These are phyloP conservation scores for Pogostemon cablin DNA, from an alignment of 257 asterid species.

Conservation along the genomic window DNA sequence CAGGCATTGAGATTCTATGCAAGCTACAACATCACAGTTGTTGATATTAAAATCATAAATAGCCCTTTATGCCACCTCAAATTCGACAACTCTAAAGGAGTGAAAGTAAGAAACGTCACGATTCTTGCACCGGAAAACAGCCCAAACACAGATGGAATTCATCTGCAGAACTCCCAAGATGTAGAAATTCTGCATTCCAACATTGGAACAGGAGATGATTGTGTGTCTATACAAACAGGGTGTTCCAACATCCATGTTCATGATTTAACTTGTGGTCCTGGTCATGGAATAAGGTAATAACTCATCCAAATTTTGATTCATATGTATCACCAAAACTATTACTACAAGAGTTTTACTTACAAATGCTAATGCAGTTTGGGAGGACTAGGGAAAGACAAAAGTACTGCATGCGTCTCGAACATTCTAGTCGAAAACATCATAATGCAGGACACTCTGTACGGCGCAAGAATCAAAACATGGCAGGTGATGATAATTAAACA, in stretches of 20 bases:
- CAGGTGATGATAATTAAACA: constrained; percentile 46
- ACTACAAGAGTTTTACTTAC: background rate
- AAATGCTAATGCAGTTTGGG: constrained; percentile 57
- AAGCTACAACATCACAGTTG: constrained; percentile 56
- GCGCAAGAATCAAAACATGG: constrained; percentile 93
- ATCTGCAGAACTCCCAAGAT: constrained; percentile 78
- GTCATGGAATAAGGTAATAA: constrained; percentile 86
- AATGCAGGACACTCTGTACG: constrained; percentile 65
- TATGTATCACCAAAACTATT: background rate
- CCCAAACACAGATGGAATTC: constrained; percentile 88
- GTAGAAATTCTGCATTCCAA: constrained; percentile 68
- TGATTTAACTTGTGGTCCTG: constrained; percentile 82
- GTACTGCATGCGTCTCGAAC: constrained; percentile 74
- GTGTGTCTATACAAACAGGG: constrained; percentile 88
- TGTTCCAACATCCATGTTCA: constrained; percentile 70
- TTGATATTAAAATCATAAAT: constrained; percentile 53
- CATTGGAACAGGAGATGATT: constrained; percentile 85
- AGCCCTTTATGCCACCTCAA: constrained; percentile 85
- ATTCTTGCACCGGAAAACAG: constrained; percentile 75
- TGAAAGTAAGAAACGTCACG: constrained; percentile 59
- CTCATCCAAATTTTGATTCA: background rate
- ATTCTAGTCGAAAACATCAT: constrained; percentile 56
- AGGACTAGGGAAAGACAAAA: constrained; percentile 71
- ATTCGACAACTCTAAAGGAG: constrained; percentile 66
- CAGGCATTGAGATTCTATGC: constrained; percentile 83